Base-by-base conservation (phyloP, 169 alveolate species). In the Plasmodium inui region DNA sequence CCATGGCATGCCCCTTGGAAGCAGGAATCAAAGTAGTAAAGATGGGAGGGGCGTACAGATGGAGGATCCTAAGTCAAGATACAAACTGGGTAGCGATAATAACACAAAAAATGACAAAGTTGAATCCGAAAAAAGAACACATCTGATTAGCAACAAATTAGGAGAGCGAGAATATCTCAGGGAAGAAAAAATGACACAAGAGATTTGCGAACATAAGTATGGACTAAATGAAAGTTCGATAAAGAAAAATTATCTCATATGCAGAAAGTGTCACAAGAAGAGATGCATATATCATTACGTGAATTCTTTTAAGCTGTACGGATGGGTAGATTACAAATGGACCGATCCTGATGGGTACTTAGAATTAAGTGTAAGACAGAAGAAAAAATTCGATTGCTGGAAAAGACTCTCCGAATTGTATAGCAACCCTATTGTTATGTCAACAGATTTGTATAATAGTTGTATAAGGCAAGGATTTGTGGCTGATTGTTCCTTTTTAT, bases 401-500 rank as follows among this genome's bases (percentile, higher is more conserved):
- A 80, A 94, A 34, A 95, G 98, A 14, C 83, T 96, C n/a, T 88
- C 96, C 14, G 97, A 96, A 28, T 84, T 92, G 30, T 83, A 92
- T 19, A 41, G 44, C 46, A 93, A 84, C 41, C 95, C 93, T 19
- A 82, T 67, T 83, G 96, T 97, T 22, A 84, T 97, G 88, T 81
- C 88, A 7, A 90, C 94, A 8, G 74, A 71, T 78, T 96, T 97
- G n/a, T 71, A 91, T 92, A 94, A 96, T 70, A 93, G 83, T 32
- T 85, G 96, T 73, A 98, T 97, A 41, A 96, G 96, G 44, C 98
- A 98, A 89, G 99, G 99, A 12, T 97, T 97, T 92, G 98, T 98
- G 14, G 99, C 99, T 0, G 99, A 98, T 92, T 98, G 99, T 91
- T 98, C 99, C 19, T 98, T 98, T 81, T 94, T 98, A 14, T 95